These are phyloP conservation scores for Talaromyces sp. DNA, from an alignment of 2,329 filamentous ascomycete genomes.

Conservation along the genomic window DNA sequence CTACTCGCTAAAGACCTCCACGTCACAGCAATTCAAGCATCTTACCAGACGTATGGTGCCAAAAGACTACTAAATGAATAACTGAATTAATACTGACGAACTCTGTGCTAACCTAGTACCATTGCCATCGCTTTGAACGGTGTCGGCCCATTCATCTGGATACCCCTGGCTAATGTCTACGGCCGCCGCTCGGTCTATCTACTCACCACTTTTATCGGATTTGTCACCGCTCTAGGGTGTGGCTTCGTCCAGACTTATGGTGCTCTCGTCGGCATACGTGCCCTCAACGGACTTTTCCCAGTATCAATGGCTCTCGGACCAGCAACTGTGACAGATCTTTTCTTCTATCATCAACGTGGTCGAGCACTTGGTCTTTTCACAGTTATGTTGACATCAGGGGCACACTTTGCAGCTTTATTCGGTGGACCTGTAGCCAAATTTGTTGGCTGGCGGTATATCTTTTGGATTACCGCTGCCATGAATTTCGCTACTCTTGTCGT, in stretches of 20 bases:
- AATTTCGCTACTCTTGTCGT: conserved; percentile 7
- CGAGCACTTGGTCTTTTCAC: conserved; percentile 9
- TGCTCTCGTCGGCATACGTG: conserved; percentile 7
- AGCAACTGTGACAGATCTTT: conserved; percentile 10
- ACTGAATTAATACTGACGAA: neutral
- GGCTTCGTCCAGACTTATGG: conserved; percentile 12
- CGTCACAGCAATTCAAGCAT: conserved; percentile 2
- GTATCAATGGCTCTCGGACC: conserved; percentile 10
- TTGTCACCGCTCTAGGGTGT: conserved; percentile 3
- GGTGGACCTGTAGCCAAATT: conserved; percentile 9
- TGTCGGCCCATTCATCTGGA: conserved; percentile 11
- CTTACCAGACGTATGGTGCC: conserved; percentile 4
- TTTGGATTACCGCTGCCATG: conserved; percentile 13
- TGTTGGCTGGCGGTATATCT: conserved; percentile 9
- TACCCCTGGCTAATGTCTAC: conserved; percentile 10
- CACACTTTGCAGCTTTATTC: conserved; percentile 9
- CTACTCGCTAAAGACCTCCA: neutral
- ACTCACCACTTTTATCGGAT: conserved; percentile 6
- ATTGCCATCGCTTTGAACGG: conserved; percentile 10
- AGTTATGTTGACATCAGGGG: conserved; percentile 11
- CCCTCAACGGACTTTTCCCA: conserved; percentile 9
- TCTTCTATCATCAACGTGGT: conserved; percentile 13
- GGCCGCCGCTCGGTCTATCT: conserved; percentile 12
- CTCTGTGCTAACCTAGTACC: neutral
- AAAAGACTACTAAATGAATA: neutral